A percentile compares a stretch with the other conserved stretches of the same genome.
Evolutionary conservation across 139 green algal species (phyloP).

Genomic region (Picochlorum sp.): DNA sequence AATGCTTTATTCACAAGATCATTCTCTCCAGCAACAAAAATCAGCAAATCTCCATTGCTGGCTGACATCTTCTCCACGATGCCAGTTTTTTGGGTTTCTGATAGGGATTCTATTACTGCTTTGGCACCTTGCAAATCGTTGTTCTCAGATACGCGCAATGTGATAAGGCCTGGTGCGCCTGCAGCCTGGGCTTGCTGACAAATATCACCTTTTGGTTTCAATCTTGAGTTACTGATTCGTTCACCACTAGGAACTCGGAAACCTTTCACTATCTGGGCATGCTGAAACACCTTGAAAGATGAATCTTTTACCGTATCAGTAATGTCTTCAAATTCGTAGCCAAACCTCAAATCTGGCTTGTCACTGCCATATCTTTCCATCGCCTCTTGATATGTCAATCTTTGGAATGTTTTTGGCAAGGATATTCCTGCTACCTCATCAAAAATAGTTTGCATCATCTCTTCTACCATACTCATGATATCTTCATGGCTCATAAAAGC

Average conservation of each 20-base stretch:
- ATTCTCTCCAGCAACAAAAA: constrained; percentile 64
- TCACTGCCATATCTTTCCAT: constrained; percentile 71
- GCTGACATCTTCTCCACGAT: constrained; percentile 25
- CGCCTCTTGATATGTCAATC: constrained; percentile 85
- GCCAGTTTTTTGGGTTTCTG: constrained; percentile 16
- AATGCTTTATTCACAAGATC: constrained; percentile 60
- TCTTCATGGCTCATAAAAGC: constrained; percentile 74
- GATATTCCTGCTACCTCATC: constrained; percentile 39
- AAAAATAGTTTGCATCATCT: constrained; percentile 60
- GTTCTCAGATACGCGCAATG: constrained; percentile 52
- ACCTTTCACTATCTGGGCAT: constrained; percentile 69
- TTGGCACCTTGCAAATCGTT: constrained; percentile 65
- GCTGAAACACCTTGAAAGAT: constrained; percentile 78
- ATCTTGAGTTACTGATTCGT: constrained; percentile 62
- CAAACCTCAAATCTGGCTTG: constrained; percentile 84
- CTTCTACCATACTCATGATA: constrained; percentile 81
- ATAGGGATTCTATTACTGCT: constrained; percentile 67
- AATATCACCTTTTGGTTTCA: constrained; percentile 81
- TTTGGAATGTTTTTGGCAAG: constrained; percentile 49
- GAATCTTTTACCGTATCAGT: constrained; percentile 43
- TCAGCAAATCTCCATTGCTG: constrained; percentile 68
- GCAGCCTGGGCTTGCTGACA: constrained; percentile 16
- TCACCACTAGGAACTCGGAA: constrained; percentile 69
- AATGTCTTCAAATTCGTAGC: constrained; percentile 63
- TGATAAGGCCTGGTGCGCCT: constrained; percentile 48